Conservation (phyloP, 805 yeast species). For the Yarrowia divulgata region DNA sequence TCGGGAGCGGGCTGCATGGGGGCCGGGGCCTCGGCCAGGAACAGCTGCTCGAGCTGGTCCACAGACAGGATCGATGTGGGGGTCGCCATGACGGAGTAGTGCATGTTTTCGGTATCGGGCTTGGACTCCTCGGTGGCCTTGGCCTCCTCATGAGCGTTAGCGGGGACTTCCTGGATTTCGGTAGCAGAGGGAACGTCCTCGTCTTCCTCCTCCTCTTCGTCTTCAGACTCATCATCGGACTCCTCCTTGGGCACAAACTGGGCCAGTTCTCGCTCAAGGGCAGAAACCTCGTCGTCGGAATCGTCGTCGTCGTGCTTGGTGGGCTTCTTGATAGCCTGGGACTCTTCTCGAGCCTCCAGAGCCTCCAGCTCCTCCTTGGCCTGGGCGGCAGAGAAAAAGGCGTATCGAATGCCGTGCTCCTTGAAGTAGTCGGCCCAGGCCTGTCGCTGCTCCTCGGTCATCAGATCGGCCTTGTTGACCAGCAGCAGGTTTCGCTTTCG, state of each 20-base stretch:
- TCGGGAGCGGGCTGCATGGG: constrained; percentile 56
- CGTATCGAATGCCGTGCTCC: constrained; percentile 72
- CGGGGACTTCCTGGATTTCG: background rate
- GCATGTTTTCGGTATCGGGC: constrained; percentile 25
- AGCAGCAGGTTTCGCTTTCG: constrained; percentile 79
- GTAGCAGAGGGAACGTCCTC: constrained; percentile 47
- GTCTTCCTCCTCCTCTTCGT: constrained; percentile 42
- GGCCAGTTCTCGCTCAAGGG: constrained; percentile 46
- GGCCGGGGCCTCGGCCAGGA: constrained; percentile 75
- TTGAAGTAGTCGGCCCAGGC: constrained; percentile 88
- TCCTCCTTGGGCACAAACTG: constrained; percentile 46
- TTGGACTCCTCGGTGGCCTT: constrained; percentile 9
- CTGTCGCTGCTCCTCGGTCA: constrained; percentile 76
- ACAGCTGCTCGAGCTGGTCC: constrained; percentile 82
- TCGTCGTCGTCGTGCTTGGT: constrained; percentile 42
- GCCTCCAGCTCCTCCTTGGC: constrained; percentile 79
- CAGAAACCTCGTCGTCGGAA: constrained; percentile 41
- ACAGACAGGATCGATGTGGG: constrained; percentile 76
- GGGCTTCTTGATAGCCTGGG: constrained; percentile 41
- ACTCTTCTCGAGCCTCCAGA: constrained; percentile 56
- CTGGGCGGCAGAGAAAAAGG: constrained; percentile 89
- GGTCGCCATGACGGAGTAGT: constrained; percentile 50
- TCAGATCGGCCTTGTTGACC: constrained; percentile 92
- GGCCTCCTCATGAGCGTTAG: constrained; percentile 29
- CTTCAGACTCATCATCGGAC: constrained; percentile 41